Percentiles rank a stretch among this genome's conserved stretches.
Conservation (phyloP, 2,329 filamentous ascomycete genomes). For the Colletotrichum sp. region DNA sequence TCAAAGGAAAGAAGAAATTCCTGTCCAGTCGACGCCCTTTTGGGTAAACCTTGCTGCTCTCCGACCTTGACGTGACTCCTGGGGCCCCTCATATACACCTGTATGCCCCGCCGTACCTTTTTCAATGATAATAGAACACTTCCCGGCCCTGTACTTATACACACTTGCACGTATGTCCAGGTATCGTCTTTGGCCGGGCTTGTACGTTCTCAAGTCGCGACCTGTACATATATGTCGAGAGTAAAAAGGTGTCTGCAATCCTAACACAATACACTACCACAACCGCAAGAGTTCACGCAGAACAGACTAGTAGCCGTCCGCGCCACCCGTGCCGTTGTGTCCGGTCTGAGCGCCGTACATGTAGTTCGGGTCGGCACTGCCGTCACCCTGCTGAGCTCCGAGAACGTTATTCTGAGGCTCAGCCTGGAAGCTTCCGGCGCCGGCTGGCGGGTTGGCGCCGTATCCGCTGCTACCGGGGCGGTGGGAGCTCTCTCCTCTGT, state of each 20-base stretch:
- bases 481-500: slow-evolving; percentile 63
- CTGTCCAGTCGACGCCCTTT: slow-evolving; percentile 12
- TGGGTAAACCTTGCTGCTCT: slow-evolving; percentile 3
- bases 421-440: slow-evolving; percentile 48
- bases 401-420: slow-evolving; percentile 44
- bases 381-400: slow-evolving; percentile 46
- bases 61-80: slow-evolving; percentile 16
- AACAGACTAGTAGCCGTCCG: slow-evolving; percentile 54
- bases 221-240: slow-evolving; percentile 12
- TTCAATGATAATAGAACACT: neutral
- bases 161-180: slow-evolving; percentile 29
- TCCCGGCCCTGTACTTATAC: slow-evolving; percentile 35
- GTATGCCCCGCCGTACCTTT: slow-evolving; percentile 1
- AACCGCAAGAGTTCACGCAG: neutral
- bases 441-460: slow-evolving; percentile 45
- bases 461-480: slow-evolving; percentile 58
- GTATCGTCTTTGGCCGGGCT: slow-evolving; percentile 22
- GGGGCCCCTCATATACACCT: slow-evolving; percentile 21
- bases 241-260: neutral
- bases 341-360: slow-evolving; percentile 59
- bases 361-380: slow-evolving; percentile 48
- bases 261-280: neutral
- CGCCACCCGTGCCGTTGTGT: slow-evolving; percentile 62
- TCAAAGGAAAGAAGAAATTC: slow-evolving; percentile 4
- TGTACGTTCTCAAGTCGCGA: slow-evolving; percentile 12